A percentile compares a stretch with the other conserved stretches of the same genome.
phyloP scores from a whole-genome alignment of 2,329 filamentous ascomycete genomes.

The Monosporascus sp. region DNA sequence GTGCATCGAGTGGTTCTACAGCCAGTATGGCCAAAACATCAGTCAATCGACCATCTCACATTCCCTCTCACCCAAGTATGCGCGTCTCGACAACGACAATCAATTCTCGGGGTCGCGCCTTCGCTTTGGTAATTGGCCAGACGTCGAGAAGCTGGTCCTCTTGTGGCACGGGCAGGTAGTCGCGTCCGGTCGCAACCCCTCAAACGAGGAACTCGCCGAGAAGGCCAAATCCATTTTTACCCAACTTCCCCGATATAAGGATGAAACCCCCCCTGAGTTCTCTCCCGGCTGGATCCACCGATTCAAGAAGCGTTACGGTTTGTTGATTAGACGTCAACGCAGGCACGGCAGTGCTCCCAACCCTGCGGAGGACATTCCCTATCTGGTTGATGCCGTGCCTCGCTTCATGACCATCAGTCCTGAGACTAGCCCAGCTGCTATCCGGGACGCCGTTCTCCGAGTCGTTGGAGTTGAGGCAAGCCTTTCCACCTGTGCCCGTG shows the following conservation, averaged over 20 bases:
- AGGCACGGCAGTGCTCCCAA: slow-evolving; percentile 44
- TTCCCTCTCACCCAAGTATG: slow-evolving; percentile 57
- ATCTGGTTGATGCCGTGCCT: slow-evolving; percentile 55
- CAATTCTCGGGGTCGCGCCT: slow-evolving; percentile 58
- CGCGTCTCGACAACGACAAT: slow-evolving; percentile 54
- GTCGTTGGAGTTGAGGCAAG: slow-evolving; percentile 50
- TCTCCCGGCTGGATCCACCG: slow-evolving; percentile 60
- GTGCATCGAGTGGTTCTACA: slow-evolving; percentile 58
- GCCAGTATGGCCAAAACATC: slow-evolving; percentile 53
- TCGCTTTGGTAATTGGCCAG: slow-evolving; percentile 59
- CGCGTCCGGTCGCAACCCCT: slow-evolving; percentile 49
- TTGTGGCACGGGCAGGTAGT: slow-evolving; percentile 48
- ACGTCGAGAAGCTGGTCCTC: slow-evolving; percentile 79
- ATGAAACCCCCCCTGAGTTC: slow-evolving; percentile 55
- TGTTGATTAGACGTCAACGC: slow-evolving; percentile 51
- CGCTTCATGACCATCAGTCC: slow-evolving; percentile 52
- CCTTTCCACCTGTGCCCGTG: slow-evolving; percentile 49
- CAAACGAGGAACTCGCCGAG: slow-evolving; percentile 57
- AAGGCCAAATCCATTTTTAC: slow-evolving; percentile 56
- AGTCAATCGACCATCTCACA: slow-evolving; percentile 60
- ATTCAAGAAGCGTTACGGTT: slow-evolving; percentile 58
- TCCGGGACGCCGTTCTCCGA: slow-evolving; percentile 51
- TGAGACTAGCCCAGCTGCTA: slow-evolving; percentile 54
- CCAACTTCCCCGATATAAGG: slow-evolving; percentile 54
- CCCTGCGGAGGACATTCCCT: slow-evolving; percentile 51